Percentiles rank a stretch among this genome's conserved stretches.
Evolutionary conservation across 2,329 filamentous ascomycete genomes (phyloP).

Genomic region (Trichoderma aggressivum): DNA sequence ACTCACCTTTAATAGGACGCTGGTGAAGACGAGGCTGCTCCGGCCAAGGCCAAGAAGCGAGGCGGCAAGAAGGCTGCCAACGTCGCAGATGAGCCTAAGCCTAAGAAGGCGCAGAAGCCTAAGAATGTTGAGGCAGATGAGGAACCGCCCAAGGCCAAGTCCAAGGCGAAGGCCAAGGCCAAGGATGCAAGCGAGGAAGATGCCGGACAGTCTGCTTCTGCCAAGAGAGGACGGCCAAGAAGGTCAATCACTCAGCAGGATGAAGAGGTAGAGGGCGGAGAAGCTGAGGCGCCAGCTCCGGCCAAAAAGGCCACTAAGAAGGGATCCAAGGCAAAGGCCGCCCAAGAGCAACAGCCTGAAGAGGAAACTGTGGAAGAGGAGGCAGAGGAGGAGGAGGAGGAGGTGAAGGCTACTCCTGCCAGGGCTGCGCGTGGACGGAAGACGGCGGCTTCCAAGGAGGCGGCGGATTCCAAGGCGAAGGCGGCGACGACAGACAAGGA

Average conservation of each 20-base stretch:
- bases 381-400: slow-evolving; percentile 24
- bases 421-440: slow-evolving; percentile 9
- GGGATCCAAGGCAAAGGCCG: slow-evolving; percentile 14
- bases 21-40: slow-evolving; percentile 29
- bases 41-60: slow-evolving; percentile 25
- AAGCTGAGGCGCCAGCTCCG: slow-evolving; percentile 17
- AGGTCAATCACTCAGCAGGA: neutral
- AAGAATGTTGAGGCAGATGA: slow-evolving; percentile 28
- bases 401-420: slow-evolving; percentile 17
- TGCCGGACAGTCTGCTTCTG: neutral
- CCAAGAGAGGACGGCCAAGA: slow-evolving; percentile 17
- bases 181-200: slow-evolving; percentile 8
- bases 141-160: slow-evolving; percentile 25
- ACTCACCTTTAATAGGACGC: slow-evolving; percentile 20
- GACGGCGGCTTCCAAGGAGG: slow-evolving; percentile 4
- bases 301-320: slow-evolving; percentile 18
- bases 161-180: slow-evolving; percentile 24
- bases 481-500: slow-evolving; percentile 17
- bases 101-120: slow-evolving; percentile 36
- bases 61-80: slow-evolving; percentile 15
- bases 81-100: slow-evolving; percentile 33
- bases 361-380: slow-evolving; percentile 21
- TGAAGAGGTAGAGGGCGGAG: slow-evolving; percentile 7
- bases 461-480: slow-evolving; percentile 17
- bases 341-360: neutral